Evolutionary conservation across 2,329 filamentous ascomycete species (phyloP).

Genomic region (Cadophora gregata): DNA sequence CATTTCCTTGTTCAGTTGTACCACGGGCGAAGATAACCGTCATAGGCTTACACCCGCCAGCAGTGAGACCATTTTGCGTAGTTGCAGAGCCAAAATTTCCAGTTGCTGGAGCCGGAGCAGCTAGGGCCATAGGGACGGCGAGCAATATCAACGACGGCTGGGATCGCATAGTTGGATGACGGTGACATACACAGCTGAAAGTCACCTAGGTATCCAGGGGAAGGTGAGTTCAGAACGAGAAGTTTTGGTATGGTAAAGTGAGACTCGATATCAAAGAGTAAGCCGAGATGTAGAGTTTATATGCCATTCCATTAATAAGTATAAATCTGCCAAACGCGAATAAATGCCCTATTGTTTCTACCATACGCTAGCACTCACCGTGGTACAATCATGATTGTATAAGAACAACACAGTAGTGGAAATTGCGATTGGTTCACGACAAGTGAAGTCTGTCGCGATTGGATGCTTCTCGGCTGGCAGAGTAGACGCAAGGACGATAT

Average conservation of each 20-base stretch:
- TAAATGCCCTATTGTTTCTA: neutral
- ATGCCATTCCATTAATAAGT: neutral
- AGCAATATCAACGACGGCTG: neutral
- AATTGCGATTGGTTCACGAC: slow-evolving; percentile 6
- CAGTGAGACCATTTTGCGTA: slow-evolving; percentile 36
- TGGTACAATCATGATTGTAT: neutral
- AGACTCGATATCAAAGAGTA: neutral
- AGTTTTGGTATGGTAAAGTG: too few relatives aligned
- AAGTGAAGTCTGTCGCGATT: neutral
- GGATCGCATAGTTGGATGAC: neutral
- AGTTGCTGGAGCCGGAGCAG: slow-evolving; percentile 7
- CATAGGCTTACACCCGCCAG: slow-evolving; percentile 50
- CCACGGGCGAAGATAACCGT: slow-evolving; percentile 64
- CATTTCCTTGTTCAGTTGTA: slow-evolving; percentile 58
- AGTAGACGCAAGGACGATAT: neutral
- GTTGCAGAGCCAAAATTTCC: slow-evolving; percentile 15
- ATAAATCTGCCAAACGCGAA: neutral
- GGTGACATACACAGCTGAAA: neutral
- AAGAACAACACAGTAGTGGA: neutral
- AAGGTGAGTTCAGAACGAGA: neutral
- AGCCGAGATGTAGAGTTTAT: neutral
- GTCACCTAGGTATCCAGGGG: neutral
- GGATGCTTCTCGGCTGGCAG: neutral
- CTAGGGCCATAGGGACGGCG: slow-evolving; percentile 14
- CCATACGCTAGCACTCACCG: neutral